Evolutionary conservation across 345 rosid genomes (phyloP).

Genomic region (Salix viminalis): DNA sequence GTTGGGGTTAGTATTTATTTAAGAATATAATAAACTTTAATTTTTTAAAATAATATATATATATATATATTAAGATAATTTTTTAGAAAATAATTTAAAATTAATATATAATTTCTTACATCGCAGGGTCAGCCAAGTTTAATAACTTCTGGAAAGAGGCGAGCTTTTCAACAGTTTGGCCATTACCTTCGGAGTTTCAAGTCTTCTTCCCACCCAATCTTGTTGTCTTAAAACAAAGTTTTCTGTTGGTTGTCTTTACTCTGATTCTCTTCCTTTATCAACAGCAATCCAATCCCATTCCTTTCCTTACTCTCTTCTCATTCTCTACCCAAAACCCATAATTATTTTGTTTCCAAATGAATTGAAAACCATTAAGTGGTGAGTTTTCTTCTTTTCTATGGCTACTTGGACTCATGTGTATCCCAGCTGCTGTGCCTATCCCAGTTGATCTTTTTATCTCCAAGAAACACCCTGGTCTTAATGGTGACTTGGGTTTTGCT

Average conservation of each 20-base stretch:
- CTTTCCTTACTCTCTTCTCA: background rate
- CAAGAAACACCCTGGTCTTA: conserved; percentile 55
- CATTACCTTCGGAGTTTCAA: background rate
- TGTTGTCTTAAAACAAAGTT: background rate
- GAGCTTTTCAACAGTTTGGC: background rate
- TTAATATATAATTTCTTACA: too few species aligned
- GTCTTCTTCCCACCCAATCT: background rate
- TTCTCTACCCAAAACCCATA: background rate
- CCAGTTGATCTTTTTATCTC: conserved; percentile 74
- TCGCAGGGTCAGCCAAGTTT: too few species aligned
- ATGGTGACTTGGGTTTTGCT: conserved; percentile 57
- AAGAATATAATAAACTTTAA: too few species aligned
- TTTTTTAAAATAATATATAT: too few species aligned
- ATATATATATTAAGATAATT: too few species aligned
- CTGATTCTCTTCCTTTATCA: background rate
- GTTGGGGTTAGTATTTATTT: too few species aligned
- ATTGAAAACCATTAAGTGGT: background rate
- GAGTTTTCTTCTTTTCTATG: conserved; percentile 12
- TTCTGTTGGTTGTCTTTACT: background rate
- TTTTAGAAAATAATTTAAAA: too few species aligned
- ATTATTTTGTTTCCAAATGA: background rate
- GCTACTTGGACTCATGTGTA: conserved; percentile 26
- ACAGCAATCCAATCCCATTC: background rate
- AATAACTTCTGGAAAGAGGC: background rate
- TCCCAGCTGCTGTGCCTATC: conserved; percentile 36